Percentiles rank a stretch among this genome's conserved stretches.
phyloP scores from a whole-genome alignment of 2,329 filamentous ascomycete genomes.

The Colletotrichum caudatum region DNA sequence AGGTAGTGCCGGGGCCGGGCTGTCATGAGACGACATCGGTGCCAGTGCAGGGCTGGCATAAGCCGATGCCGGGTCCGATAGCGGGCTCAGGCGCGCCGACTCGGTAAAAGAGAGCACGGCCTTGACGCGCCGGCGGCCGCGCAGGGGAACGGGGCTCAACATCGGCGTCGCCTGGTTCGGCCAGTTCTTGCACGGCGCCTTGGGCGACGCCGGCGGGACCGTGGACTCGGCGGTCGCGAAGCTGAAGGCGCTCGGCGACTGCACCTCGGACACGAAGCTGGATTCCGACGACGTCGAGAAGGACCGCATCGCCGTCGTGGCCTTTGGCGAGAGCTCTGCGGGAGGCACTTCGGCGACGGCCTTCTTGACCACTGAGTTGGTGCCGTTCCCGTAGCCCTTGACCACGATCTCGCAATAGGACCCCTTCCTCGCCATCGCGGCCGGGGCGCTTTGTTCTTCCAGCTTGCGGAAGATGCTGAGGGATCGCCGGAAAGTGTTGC shows the following conservation, averaged over 20 bases:
- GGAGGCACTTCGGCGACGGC: not conserved
- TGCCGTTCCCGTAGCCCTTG: constrained; percentile 67
- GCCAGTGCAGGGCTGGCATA: not conserved
- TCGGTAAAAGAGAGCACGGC: constrained; percentile 31
- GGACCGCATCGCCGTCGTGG: constrained; percentile 27
- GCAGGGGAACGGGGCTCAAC: constrained; percentile 43
- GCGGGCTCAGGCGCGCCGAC: constrained; percentile 10
- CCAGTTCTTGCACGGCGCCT: constrained; percentile 38
- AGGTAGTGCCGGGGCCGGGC: too few species aligned
- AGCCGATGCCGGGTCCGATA: not conserved
- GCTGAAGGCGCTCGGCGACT: constrained; percentile 47
- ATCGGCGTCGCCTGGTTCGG: constrained; percentile 32
- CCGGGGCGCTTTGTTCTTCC: constrained; percentile 22
- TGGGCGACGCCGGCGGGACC: constrained; percentile 45
- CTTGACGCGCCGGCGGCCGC: constrained; percentile 47
- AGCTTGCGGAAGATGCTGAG: constrained; percentile 48
- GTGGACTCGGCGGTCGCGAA: constrained; percentile 46
- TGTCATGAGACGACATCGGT: too few species aligned
- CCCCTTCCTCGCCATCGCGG: constrained; percentile 11
- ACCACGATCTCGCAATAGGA: constrained; percentile 66
- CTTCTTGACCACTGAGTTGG: constrained; percentile 54
- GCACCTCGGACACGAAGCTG: constrained; percentile 43
- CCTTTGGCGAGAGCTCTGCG: not conserved
- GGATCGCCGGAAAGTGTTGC: constrained; percentile 49
- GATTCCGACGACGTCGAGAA: constrained; percentile 43